Percentiles rank a stretch among this genome's conserved stretches.
Evolutionary conservation across 305 asterid species (phyloP).

Genomic region (Solanum hybrid): DNA sequence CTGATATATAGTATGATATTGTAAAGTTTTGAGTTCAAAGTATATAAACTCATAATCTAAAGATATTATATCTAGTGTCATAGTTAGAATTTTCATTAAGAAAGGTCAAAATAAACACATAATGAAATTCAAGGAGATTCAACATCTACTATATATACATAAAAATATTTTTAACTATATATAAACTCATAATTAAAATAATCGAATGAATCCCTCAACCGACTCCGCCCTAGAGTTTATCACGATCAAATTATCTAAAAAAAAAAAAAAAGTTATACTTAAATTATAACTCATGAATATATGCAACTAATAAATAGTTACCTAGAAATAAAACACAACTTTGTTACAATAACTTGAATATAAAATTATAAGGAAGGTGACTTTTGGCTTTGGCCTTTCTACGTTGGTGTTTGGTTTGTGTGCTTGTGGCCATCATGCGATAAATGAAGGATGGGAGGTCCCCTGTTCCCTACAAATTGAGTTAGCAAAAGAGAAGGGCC

Average conservation of each 20-base stretch:
- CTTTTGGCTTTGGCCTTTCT: background rate
- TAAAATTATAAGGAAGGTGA: background rate
- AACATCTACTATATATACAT: no score
- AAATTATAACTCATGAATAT: background rate
- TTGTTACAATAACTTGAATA: background rate
- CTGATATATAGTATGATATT: background rate
- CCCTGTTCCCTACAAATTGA: constrained; percentile 8
- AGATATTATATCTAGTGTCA: background rate
- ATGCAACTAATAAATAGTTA: background rate
- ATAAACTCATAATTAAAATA: background rate
- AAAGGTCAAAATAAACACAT: background rate
- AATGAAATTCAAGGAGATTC: accelerated
- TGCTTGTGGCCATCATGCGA: background rate
- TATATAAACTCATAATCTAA: background rate
- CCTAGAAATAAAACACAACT: background rate
- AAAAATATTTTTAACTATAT: background rate
- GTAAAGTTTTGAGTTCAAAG: background rate
- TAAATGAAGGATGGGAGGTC: background rate
- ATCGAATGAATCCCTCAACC: background rate
- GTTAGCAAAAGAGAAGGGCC: constrained; percentile 27
- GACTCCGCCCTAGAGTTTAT: background rate
- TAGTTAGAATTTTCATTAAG: no score
- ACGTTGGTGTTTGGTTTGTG: background rate
- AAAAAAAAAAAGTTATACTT: background rate
- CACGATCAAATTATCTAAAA: background rate